A percentile compares a stretch with the other conserved stretches of the same genome.
phyloP scores from a whole-genome alignment of 2,329 filamentous ascomycete species.

The Shiraia sp. region DNA sequence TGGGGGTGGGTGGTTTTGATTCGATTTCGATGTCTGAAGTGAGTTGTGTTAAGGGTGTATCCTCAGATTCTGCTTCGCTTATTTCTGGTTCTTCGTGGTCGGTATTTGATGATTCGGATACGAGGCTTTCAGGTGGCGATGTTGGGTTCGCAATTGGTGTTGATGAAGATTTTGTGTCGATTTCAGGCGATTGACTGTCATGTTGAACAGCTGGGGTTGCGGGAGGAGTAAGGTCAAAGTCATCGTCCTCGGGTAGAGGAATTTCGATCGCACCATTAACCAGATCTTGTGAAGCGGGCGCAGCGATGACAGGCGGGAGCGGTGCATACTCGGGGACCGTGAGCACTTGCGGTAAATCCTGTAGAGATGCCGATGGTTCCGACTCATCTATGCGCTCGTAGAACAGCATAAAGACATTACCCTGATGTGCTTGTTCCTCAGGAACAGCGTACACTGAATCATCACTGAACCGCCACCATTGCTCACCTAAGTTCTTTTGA shows the following conservation, averaged over 20 bases:
- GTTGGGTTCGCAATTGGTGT: slow-evolving; percentile 8
- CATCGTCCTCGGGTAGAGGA: slow-evolving; percentile 26
- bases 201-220: slow-evolving; percentile 1
- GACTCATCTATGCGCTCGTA: slow-evolving; percentile 68
- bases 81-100: slow-evolving; percentile 11
- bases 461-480: slow-evolving; percentile 93
- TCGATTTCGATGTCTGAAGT: slow-evolving; percentile 24
- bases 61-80: slow-evolving; percentile 29
- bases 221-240: slow-evolving; percentile 11
- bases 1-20: slow-evolving; percentile 9
- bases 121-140: slow-evolving; percentile 10
- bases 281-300: neutral
- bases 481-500: slow-evolving; percentile 40
- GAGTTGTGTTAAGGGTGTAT: slow-evolving; percentile 24
- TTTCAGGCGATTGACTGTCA: neutral
- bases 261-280: slow-evolving; percentile 14
- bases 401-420: slow-evolving; percentile 95
- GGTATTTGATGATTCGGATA: neutral
- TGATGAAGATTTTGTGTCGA: neutral
- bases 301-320: slow-evolving; percentile 17
- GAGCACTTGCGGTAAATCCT: neutral
- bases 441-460: slow-evolving; percentile 76
- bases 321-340: slow-evolving; percentile 17
- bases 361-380: slow-evolving; percentile 35
- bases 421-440: slow-evolving; percentile 73